phyloP scores from a whole-genome alignment of 2,329 filamentous ascomycete genomes.

The Cladorrhinum sp. region DNA sequence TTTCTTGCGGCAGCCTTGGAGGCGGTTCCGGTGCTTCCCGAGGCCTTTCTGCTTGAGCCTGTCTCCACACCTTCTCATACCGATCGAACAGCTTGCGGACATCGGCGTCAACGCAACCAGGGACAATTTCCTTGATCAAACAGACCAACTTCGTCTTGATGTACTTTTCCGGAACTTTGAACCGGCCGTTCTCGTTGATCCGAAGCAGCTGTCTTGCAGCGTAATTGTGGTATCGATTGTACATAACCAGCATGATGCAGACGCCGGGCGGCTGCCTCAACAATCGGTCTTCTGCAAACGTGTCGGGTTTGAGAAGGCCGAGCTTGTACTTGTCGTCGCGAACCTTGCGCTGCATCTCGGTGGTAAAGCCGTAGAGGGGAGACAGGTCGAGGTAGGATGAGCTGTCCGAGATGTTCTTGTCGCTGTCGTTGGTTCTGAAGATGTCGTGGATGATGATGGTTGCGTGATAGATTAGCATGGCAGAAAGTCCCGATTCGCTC shows the following conservation, averaged over 20 bases:
- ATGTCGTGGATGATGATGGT: slow-evolving; percentile 63
- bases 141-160: background rate
- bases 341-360: slow-evolving; percentile 49
- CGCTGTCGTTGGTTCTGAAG: slow-evolving; percentile 62
- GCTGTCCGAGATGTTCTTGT: slow-evolving; percentile 61
- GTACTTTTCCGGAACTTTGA: slow-evolving; percentile 28
- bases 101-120: too few species aligned
- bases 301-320: slow-evolving; percentile 68
- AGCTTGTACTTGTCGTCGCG: slow-evolving; percentile 63
- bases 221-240: slow-evolving; percentile 82
- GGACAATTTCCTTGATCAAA: too few species aligned
- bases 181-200: slow-evolving; percentile 66
- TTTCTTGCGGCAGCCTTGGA: too few species aligned
- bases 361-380: slow-evolving; percentile 59
- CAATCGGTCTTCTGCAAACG: slow-evolving; percentile 66
- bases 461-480: slow-evolving; percentile 71
- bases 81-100: too few species aligned
- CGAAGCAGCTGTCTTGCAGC: slow-evolving; percentile 38
- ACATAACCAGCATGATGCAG: slow-evolving; percentile 69
- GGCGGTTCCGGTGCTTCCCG: too few species aligned
- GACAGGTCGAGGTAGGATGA: slow-evolving; percentile 70
- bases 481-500: slow-evolving; percentile 69
- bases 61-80: too few species aligned
- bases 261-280: slow-evolving; percentile 70
- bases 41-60: too few species aligned